Conservation (phyloP, 331 rosid genomes). For the Erythrophleum ivorense region DNA sequence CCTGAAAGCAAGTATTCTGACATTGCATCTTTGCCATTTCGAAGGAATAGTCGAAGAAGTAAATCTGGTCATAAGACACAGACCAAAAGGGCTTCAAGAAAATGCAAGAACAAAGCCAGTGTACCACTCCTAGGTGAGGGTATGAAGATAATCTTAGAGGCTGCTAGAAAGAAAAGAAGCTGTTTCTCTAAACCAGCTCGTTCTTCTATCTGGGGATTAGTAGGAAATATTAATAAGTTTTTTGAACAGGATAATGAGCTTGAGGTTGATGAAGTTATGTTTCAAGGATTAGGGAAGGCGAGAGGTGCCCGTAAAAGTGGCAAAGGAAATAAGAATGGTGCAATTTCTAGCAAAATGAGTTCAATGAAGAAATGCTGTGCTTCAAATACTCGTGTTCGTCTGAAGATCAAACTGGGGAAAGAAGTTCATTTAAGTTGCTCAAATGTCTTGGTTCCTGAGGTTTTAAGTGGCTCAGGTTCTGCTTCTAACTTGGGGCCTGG, state of each 20-base stretch:
- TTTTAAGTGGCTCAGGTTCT: slow-evolving; percentile 51
- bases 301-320: slow-evolving; percentile 54
- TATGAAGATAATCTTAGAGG: slow-evolving; percentile 48
- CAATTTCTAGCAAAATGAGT: slow-evolving; percentile 51
- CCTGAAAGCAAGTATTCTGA: slow-evolving; percentile 49
- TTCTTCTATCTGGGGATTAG: slow-evolving; percentile 81
- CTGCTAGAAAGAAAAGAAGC: slow-evolving; percentile 82
- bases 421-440: slow-evolving; percentile 54
- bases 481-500: slow-evolving; percentile 44
- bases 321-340: slow-evolving; percentile 52
- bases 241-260: slow-evolving; percentile 60
- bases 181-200: slow-evolving; percentile 75
- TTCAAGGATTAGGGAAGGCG: slow-evolving; percentile 57
- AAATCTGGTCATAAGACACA: slow-evolving; percentile 58
- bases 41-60: slow-evolving; percentile 59
- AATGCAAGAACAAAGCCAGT: slow-evolving; percentile 57
- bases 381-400: slow-evolving; percentile 64
- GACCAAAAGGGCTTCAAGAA: slow-evolving; percentile 65
- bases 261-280: slow-evolving; percentile 50
- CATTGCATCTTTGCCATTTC: slow-evolving; percentile 52
- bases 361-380: slow-evolving; percentile 51
- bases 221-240: slow-evolving; percentile 62
- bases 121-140: slow-evolving; percentile 47
- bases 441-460: slow-evolving; percentile 57
- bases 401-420: slow-evolving; percentile 86